These are phyloP conservation scores for Penicillium ucsense DNA, from an alignment of 495 filamentous ascomycete species.

Conservation along the genomic window DNA sequence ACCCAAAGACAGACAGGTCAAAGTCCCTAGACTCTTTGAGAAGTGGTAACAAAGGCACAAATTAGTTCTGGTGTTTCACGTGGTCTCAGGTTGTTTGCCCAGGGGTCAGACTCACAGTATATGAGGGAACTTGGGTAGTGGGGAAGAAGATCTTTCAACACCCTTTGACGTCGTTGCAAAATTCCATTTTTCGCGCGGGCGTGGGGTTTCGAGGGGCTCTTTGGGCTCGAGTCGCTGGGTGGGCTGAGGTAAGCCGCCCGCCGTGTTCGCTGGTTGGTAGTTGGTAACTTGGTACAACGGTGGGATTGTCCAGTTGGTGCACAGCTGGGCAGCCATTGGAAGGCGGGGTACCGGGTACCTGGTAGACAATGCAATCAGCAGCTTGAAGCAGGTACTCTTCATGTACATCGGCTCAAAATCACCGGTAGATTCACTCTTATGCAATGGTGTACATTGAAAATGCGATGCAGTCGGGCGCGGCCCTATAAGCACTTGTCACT, in stretches of 20 bases:
- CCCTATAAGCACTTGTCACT: no score
- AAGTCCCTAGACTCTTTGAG: constrained; percentile 7
- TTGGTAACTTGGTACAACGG: neutral
- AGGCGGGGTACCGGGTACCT: no score
- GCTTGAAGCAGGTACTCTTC: no score
- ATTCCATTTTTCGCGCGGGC: constrained; percentile 26
- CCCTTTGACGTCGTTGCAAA: constrained; percentile 31
- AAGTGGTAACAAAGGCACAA: neutral
- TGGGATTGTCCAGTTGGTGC: neutral
- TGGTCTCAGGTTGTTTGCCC: neutral
- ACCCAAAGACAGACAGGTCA: constrained; percentile 14
- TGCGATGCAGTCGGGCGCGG: no score
- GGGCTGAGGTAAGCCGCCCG: constrained; percentile 17
- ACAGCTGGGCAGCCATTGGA: no score
- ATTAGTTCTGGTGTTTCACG: neutral
- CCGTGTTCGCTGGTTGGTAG: neutral
- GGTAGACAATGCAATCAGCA: no score
- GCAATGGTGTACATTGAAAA: no score
- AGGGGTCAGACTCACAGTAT: neutral
- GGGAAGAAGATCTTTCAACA: neutral
- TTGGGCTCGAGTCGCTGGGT: neutral
- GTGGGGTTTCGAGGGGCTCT: constrained; percentile 27
- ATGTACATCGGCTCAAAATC: no score
- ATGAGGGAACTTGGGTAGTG: neutral
- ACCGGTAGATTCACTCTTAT: no score